Conservation (phyloP, 352 stramenopile species). For the Thraustochytrium striatum region DNA sequence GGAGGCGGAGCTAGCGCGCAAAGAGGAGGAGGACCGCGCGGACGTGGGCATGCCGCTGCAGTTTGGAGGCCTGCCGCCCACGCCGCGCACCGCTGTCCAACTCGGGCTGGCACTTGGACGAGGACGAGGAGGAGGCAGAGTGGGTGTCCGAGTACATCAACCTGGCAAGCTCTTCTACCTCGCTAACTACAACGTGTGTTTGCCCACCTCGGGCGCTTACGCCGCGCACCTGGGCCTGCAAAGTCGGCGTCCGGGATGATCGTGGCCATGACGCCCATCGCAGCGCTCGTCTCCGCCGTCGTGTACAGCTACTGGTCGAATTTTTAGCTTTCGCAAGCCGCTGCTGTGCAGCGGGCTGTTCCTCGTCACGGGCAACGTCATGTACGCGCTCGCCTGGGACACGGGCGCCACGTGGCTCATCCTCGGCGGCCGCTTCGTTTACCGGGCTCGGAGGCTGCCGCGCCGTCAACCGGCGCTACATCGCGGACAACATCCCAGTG, state of each 20-base stretch:
- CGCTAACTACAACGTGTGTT: slow-evolving; percentile 97
- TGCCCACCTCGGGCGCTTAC: slow-evolving; percentile 86
- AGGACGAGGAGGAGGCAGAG: background rate
- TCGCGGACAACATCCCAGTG: slow-evolving; percentile 78
- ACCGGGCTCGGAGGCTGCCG: slow-evolving; percentile 75
- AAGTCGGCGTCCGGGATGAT: slow-evolving; percentile 83
- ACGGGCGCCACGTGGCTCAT: slow-evolving; percentile 74
- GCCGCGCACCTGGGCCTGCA: slow-evolving; percentile 76
- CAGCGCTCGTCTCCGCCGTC: slow-evolving; percentile 84
- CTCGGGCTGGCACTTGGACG: background rate
- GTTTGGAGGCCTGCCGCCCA: background rate
- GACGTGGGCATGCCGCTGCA: background rate
- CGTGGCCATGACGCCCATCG: slow-evolving; percentile 91
- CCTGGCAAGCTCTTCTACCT: slow-evolving; percentile 94
- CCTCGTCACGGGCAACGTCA: slow-evolving; percentile 74
- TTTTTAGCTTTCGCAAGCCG: slow-evolving; percentile 73
- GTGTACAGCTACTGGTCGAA: slow-evolving; percentile 88
- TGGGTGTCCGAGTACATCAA: slow-evolving; percentile 76
- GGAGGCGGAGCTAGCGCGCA: no score
- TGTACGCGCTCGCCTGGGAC: slow-evolving; percentile 73
- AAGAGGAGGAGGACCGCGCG: background rate
- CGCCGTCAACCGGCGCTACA: slow-evolving; percentile 80
- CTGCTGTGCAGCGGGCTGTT: slow-evolving; percentile 74
- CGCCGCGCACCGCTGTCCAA: background rate
- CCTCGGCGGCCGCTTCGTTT: slow-evolving; percentile 70